A percentile compares a stretch with the other conserved stretches of the same genome.
phyloP scores from a whole-genome alignment of 2,329 filamentous ascomycete genomes.

The Diplodia scrobiculata region DNA sequence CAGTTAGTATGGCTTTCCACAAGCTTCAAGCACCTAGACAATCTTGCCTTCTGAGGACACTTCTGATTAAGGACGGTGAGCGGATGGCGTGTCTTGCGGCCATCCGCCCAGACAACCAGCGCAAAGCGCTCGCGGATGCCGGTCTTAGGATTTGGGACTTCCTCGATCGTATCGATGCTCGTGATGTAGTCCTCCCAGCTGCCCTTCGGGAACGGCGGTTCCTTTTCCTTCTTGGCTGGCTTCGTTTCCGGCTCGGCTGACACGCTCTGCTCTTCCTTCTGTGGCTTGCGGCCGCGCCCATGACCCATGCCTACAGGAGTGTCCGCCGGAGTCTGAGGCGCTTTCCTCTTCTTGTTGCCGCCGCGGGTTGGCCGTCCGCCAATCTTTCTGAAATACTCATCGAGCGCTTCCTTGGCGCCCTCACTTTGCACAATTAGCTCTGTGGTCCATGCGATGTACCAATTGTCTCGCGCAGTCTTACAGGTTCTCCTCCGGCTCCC shows the following conservation, averaged over 20 bases:
- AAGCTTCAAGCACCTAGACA: background rate
- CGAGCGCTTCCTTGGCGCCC: constrained; percentile 57
- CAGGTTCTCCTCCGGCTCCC: constrained; percentile 78
- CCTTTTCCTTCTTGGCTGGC: constrained; percentile 42
- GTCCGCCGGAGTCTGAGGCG: constrained; percentile 1
- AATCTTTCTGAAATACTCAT: constrained; percentile 63
- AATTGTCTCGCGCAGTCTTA: constrained; percentile 40
- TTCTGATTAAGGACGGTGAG: constrained; percentile 70
- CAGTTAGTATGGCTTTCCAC: background rate
- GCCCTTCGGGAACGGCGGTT: constrained; percentile 69
- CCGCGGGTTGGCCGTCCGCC: constrained; percentile 64
- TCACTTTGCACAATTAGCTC: constrained; percentile 31
- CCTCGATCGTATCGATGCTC: constrained; percentile 71
- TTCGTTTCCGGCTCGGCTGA: constrained; percentile 35
- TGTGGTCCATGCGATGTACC: background rate
- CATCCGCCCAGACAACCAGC: constrained; percentile 73
- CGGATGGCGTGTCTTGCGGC: constrained; percentile 72
- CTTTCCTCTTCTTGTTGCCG: constrained; percentile 53
- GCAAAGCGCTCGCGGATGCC: constrained; percentile 61
- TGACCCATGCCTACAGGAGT: constrained; percentile 14
- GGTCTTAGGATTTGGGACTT: constrained; percentile 50
- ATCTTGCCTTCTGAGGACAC: constrained; percentile 71
- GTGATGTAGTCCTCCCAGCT: constrained; percentile 76
- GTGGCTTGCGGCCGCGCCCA: constrained; percentile 36
- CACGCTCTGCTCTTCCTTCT: constrained; percentile 32